Base-by-base conservation (phyloP, 495 filamentous ascomycete genomes). In the Penicilliopsis zonata region DNA sequence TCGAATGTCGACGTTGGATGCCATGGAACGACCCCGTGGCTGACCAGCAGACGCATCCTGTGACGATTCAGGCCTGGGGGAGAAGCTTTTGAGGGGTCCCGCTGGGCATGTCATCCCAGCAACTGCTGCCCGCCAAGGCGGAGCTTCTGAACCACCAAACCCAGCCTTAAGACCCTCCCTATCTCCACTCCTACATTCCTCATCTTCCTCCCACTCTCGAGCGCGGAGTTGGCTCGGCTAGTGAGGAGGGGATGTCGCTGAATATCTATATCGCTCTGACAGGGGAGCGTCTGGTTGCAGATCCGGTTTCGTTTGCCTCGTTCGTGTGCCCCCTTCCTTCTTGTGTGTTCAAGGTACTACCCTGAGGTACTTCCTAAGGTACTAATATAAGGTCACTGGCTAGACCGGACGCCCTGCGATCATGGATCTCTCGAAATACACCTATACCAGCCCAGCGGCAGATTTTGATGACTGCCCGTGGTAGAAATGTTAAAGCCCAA, bases 191-290 rank as follows among this genome's bases (percentile, higher is more conserved):
- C 47, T 52, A 40, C 35, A 39, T 47, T 53, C 38, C 44, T 43
- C 42, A 38, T 20, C 30, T 22, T 17, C 30, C 31, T 29, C 23
- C 31, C 33, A 39, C 41, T 40, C 36, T 34, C 36, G 45, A 45
- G 50, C 50, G n/a, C n/a, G 44, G 38, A 41, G 36, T 28, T 35
- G n/a, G 46, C 47, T 55, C 56, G 42, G 43, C 38, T 49, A 44
- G 57, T 48, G 59, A 49, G 54, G 52, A 53, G 57, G 57, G 52
- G 43, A 86, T 86, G 73, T 77, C 78, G 59, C 63, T 83, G 52
- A 72, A 84, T 55, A 74, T 94, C 55, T 81, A 80, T 57, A 73
- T 90, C 38, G 86, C 83, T 65, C 86, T 90, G 65, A 80, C 80
- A 46, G 86, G 86, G 65, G 76, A 85, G 65, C 77, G 78, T 61